Conservation (phyloP, 1,284 basidiomycete species). For the Rhodotorula sp. region DNA sequence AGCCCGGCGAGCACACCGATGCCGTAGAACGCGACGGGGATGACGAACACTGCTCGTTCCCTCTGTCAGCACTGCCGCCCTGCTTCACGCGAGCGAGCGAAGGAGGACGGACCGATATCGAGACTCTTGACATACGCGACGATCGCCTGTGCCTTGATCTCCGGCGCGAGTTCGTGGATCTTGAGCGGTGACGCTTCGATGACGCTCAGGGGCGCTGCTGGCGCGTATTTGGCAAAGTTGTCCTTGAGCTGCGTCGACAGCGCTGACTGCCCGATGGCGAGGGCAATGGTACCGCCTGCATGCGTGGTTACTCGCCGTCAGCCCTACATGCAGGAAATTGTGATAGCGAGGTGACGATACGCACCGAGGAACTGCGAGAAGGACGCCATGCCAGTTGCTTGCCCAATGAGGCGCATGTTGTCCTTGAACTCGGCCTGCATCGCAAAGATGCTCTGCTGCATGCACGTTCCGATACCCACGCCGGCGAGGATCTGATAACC, state of each 20-base stretch:
- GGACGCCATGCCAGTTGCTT: conserved; percentile 32
- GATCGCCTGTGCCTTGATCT: conserved; percentile 9
- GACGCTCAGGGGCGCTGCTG: conserved; percentile 18
- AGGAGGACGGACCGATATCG: conserved; percentile 4
- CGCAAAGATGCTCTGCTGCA: conserved; percentile 38
- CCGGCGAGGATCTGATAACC: conserved; percentile 53
- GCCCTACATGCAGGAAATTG: too few species aligned
- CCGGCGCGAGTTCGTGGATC: conserved; percentile 21
- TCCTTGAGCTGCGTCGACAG: conserved; percentile 29
- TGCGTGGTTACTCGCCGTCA: neutral
- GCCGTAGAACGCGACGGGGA: conserved; percentile 26
- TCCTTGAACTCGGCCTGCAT: conserved; percentile 41
- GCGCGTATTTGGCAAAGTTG: conserved; percentile 37
- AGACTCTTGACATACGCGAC: conserved; percentile 33
- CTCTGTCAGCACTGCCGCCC: too few species aligned
- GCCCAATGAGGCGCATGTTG: conserved; percentile 23
- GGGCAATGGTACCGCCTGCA: conserved; percentile 21
- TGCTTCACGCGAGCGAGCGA: too few species aligned
- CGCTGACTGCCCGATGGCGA: conserved; percentile 33
- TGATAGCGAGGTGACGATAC: neutral
- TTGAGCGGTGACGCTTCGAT: conserved; percentile 30
- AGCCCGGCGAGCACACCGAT: conserved; percentile 14
- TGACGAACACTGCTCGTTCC: conserved; percentile 19
- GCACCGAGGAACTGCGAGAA: conserved; percentile 25
- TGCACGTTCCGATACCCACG: conserved; percentile 23